Conservation (phyloP, 1,139 yeast genomes). For the Hemisphaericaspora xylofermentans region DNA sequence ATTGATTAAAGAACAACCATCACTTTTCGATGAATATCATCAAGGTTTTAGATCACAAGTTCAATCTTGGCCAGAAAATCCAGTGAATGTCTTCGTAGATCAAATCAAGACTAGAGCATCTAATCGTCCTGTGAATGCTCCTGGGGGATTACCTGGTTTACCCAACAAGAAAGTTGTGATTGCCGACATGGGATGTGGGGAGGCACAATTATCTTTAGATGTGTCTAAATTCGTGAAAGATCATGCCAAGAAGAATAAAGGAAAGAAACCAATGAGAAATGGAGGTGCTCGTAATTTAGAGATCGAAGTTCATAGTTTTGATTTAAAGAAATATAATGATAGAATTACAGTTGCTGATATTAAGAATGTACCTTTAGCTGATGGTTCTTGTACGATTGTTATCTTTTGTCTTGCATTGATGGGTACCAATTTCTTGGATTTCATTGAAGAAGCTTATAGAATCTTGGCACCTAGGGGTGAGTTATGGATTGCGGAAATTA, state of each 20-base stretch:
- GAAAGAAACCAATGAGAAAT: conserved; percentile 25
- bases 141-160: conserved; percentile 88
- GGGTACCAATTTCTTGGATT: conserved; percentile 96
- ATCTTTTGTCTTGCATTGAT: conserved; percentile 90
- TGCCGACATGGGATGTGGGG: conserved; percentile 99
- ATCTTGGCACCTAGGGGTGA: conserved; percentile 89
- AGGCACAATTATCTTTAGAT: conserved; percentile 79
- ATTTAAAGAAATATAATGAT: conserved; percentile 80
- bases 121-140: conserved; percentile 76
- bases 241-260: conserved; percentile 30
- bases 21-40: conserved; percentile 89
- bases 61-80: conserved; percentile 97
- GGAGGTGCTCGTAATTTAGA: conserved; percentile 33
- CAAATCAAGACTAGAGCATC: conserved; percentile 62
- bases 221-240: conserved; percentile 50
- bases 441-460: conserved; percentile 85
- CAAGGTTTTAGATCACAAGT: conserved; percentile 94
- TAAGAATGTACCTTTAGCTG: conserved; percentile 79
- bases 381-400: conserved; percentile 77
- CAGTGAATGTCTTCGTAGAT: conserved; percentile 82
- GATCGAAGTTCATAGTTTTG: conserved; percentile 82
- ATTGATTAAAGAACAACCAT: conserved; percentile 77
- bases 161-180: conserved; percentile 58
- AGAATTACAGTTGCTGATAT: conserved; percentile 95
- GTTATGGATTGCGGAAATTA: conserved; percentile 96